Conservation (phyloP, 2,329 filamentous ascomycete genomes). For the Aspergillus puulaauensis region DNA sequence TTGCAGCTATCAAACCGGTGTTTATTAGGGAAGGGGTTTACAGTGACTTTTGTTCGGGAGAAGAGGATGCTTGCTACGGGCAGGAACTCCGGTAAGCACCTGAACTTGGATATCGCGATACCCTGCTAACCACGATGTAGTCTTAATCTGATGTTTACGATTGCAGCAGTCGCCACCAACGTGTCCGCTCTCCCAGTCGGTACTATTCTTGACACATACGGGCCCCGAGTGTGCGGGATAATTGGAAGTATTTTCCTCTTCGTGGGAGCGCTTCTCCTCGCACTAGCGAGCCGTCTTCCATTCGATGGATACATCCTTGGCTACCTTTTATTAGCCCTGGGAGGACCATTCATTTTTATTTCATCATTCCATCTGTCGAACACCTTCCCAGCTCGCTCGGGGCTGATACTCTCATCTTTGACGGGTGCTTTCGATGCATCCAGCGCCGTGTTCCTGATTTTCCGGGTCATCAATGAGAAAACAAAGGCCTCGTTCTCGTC, state of each 20-base stretch:
- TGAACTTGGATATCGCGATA: not conserved
- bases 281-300: conserved; percentile 61
- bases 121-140: conserved; percentile 26
- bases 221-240: conserved; percentile 73
- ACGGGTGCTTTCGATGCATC: conserved; percentile 84
- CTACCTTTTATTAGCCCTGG: conserved; percentile 74
- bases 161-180: conserved; percentile 84
- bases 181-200: conserved; percentile 83
- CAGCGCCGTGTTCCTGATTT: conserved; percentile 73
- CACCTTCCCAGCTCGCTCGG: conserved; percentile 73
- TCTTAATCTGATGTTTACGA: conserved; percentile 90
- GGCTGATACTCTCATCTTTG: conserved; percentile 74
- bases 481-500: conserved; percentile 60
- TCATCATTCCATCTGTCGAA: conserved; percentile 83
- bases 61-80: conserved; percentile 57
- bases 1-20: conserved; percentile 79
- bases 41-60: conserved; percentile 58
- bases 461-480: conserved; percentile 67
- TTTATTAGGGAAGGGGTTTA: conserved; percentile 74
- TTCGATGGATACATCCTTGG: conserved; percentile 75
- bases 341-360: conserved; percentile 79
- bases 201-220: conserved; percentile 78
- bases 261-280: conserved; percentile 70
- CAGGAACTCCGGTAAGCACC: conserved; percentile 54
- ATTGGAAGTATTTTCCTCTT: conserved; percentile 68